Evolutionary conservation across 2,329 filamentous ascomycete genomes (phyloP).

Genomic region (Penicillium concentricum): DNA sequence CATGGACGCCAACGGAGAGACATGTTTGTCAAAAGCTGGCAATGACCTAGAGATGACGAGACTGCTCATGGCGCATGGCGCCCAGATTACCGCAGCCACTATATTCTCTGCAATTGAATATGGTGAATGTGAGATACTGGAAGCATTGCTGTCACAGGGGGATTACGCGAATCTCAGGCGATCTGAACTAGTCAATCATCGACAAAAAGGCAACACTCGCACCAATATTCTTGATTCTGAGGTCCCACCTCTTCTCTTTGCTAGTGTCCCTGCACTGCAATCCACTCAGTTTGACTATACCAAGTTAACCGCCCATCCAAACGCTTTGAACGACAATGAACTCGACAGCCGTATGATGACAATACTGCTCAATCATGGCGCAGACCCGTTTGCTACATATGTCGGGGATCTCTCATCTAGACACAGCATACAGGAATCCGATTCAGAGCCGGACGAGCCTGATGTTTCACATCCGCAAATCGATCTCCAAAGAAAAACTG

Average conservation of each 20-base stretch:
- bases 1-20: not conserved
- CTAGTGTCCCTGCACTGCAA: not conserved
- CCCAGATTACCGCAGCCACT: not conserved
- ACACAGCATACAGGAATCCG: no score
- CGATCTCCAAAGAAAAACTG: not conserved
- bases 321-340: no score
- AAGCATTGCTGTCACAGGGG: slow-evolving; percentile 1
- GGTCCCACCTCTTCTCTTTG: not conserved
- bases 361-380: slow-evolving; percentile 11
- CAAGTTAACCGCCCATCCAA: not conserved
- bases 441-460: no score
- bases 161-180: not conserved
- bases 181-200: not conserved
- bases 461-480: no score
- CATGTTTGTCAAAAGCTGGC: slow-evolving; percentile 6
- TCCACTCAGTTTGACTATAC: not conserved
- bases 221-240: not conserved
- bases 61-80: slow-evolving; percentile 5
- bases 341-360: slow-evolving; percentile 3
- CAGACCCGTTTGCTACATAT: slow-evolving; percentile 15
- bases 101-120: slow-evolving; percentile 2
- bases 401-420: no score
- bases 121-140: not conserved
- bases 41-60: slow-evolving; percentile 3
- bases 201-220: no score